phyloP scores from a whole-genome alignment of 441 rosid genomes.

The Croton laevigatus region DNA sequence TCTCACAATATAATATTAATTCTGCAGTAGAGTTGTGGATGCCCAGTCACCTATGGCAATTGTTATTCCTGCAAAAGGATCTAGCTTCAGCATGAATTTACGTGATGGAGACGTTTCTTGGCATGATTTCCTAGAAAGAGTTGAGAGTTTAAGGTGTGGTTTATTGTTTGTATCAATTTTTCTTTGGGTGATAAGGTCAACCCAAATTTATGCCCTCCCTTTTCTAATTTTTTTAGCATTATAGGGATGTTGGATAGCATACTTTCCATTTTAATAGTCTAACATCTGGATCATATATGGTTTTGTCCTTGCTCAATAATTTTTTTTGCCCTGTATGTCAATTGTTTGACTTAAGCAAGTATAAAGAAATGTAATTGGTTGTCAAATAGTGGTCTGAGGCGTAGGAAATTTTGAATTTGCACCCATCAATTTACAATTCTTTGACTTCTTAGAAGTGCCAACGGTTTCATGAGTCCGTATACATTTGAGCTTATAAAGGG shows the following conservation, averaged over 20 bases:
- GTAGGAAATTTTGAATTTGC: not conserved
- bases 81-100: constrained; percentile 45
- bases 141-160: constrained; percentile 48
- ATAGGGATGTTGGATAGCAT: not conserved
- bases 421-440: not conserved
- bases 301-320: not conserved
- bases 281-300: not conserved
- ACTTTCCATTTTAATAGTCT: not conserved
- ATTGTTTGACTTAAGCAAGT: not conserved
- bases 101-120: constrained; percentile 79
- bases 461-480: too few species aligned
- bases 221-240: not conserved
- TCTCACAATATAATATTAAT: constrained; percentile 35
- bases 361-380: too few species aligned
- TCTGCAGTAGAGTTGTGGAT: constrained; percentile 80
- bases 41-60: constrained; percentile 85
- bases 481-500: too few species aligned
- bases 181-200: constrained; percentile 1
- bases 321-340: not conserved
- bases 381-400: not conserved
- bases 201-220: not conserved
- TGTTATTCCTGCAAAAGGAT: constrained; percentile 62
- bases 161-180: not conserved
- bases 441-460: not conserved
- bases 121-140: constrained; percentile 64